These are phyloP conservation scores for Lactarius hengduanensis DNA, from an alignment of 768 basidiomycete genomes.

Conservation along the genomic window DNA sequence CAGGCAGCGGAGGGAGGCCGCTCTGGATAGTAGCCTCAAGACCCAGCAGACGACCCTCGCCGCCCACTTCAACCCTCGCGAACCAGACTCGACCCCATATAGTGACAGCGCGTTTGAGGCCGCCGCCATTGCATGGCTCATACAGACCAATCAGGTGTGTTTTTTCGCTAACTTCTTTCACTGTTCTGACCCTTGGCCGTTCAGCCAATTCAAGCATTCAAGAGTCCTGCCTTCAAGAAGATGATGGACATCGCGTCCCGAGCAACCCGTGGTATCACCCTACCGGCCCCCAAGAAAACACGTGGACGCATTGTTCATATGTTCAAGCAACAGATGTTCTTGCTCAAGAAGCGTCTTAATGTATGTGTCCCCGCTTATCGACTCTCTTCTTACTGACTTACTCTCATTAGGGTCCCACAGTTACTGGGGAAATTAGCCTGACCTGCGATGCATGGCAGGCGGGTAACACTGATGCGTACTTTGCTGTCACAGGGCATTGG, in stretches of 20 bases:
- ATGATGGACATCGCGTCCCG: slow-evolving; percentile 8
- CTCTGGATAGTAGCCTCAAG: not conserved
- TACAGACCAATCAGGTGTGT: not conserved
- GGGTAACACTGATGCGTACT: not conserved
- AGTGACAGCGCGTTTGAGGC: not conserved
- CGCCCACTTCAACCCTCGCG: not conserved
- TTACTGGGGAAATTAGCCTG: not conserved
- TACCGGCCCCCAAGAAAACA: slow-evolving; percentile 36
- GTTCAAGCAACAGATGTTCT: slow-evolving; percentile 31
- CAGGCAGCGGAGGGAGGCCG: not conserved
- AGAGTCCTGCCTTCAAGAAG: not conserved
- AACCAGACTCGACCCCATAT: not conserved
- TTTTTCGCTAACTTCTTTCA: not conserved
- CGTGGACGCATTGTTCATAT: slow-evolving; percentile 33
- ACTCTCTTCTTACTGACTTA: not conserved
- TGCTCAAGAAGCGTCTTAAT: slow-evolving; percentile 26
- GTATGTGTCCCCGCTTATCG: slow-evolving; percentile 18
- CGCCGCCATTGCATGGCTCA: not conserved
- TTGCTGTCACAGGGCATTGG: slow-evolving; percentile 6
- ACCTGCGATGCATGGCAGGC: slow-evolving; percentile 18
- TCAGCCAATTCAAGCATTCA: not conserved
- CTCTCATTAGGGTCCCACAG: slow-evolving; percentile 25
- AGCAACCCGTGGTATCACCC: slow-evolving; percentile 40
- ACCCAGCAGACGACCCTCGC: not conserved
- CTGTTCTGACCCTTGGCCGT: not conserved